Base-by-base conservation (phyloP, 1,284 basidiomycete species). In the Amylostereum chailletii region DNA sequence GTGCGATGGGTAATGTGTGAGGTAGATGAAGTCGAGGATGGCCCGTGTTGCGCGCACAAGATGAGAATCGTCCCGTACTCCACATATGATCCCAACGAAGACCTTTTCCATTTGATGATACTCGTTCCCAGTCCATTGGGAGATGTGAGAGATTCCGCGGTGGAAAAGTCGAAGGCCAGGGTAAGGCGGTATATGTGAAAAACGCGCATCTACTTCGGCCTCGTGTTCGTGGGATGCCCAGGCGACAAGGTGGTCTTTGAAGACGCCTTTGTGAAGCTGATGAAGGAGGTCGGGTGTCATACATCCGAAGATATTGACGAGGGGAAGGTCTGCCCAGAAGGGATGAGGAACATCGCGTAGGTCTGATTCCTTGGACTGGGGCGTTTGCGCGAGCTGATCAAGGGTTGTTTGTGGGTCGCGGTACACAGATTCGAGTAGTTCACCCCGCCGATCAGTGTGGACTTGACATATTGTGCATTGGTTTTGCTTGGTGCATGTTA, bases 261-360 rank as follows among this genome's bases (percentile, higher is more conserved):
- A 62, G 2, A 65, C 54, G 2, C 65, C 62, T 47, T 66, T 61
- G 53, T 64, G 58, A 1, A 65, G 49, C 48, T 66, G 62, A 49
- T 67, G 64, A 19, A 65, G 51, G 34, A 65, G 46, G 49, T 67
- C 63, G 4, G 65, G 62, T 1, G 62, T 62, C 41, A 66, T 51
- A 33, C 49, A 54, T 1, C 9, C 9, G 50, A 58, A 62, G 36
- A 66, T 62, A 46, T 66, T 49, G 37, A 42, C 34, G 34, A 58
- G 56, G 1, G 61, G 63, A 1, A 66, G 53, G 27, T 58, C 51
- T 1, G 32, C 47, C 65, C 65, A 67, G 54, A 65, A 67, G 27
- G 62, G 63, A 2, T 50, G n/a, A 34, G 40, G 45, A 3, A 62
- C 49, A 3, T 30, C 2, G 4, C 48, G 9, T 3, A 52, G 32